Percentiles rank a stretch among this genome's conserved stretches.
phyloP scores from a whole-genome alignment of 1,284 basidiomycete species.

The Malassezia brasiliensis region DNA sequence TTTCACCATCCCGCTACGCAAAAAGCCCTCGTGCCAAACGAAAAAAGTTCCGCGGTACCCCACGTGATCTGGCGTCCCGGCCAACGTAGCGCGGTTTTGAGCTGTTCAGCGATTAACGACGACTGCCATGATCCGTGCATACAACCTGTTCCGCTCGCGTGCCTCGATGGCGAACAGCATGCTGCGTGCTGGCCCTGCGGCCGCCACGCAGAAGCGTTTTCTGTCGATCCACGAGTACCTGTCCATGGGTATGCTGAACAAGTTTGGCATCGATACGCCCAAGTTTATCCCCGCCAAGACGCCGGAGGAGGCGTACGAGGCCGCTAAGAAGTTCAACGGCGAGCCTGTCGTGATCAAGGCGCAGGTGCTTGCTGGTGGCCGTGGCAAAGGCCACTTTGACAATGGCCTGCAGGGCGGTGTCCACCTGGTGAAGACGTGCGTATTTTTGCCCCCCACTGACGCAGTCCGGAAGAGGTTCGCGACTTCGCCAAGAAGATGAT shows the following conservation, averaged over 20 bases:
- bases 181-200: slow-evolving; percentile 23
- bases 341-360: slow-evolving; percentile 65
- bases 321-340: slow-evolving; percentile 71
- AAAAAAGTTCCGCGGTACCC: too few species aligned
- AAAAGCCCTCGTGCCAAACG: background rate
- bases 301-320: slow-evolving; percentile 77
- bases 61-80: background rate
- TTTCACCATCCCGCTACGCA: slow-evolving; percentile 9
- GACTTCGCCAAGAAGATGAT: slow-evolving; percentile 88
- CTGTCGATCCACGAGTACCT: slow-evolving; percentile 98
- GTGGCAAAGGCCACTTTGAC: slow-evolving; percentile 96
- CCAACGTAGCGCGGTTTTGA: background rate
- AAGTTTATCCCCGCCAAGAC: slow-evolving; percentile 79
- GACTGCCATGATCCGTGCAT: slow-evolving; percentile 15
- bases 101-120: background rate
- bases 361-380: slow-evolving; percentile 94
- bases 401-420: slow-evolving; percentile 95
- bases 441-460: slow-evolving; percentile 11
- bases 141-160: slow-evolving; percentile 35
- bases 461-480: slow-evolving; percentile 75
- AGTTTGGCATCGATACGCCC: slow-evolving; percentile 96
- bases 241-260: slow-evolving; percentile 85
- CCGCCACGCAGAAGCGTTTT: slow-evolving; percentile 65
- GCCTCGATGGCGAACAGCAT: slow-evolving; percentile 29
- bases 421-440: slow-evolving; percentile 80